phyloP scores from a whole-genome alignment of 805 yeast genomes.

The Jamesozyma piceae region DNA sequence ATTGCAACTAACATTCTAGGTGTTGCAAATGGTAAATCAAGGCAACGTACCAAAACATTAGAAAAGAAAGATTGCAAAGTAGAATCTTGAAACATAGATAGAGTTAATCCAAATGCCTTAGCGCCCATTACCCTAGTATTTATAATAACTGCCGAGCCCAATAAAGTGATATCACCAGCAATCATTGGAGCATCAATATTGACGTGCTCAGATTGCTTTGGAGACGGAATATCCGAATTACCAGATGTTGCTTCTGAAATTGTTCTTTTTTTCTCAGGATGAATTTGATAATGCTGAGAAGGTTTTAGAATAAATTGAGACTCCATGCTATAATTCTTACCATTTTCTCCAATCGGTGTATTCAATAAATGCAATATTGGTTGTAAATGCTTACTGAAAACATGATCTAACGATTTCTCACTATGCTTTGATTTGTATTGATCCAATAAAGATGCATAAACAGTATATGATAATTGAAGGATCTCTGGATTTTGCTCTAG shows the following conservation, averaged over 20 bases:
- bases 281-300: constrained; percentile 36
- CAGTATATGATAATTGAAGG: constrained; percentile 48
- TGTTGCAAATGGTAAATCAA: constrained; percentile 63
- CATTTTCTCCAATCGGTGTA: constrained; percentile 92
- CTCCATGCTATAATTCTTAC: constrained; percentile 81
- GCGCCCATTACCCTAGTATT: constrained; percentile 72
- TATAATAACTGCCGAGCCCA: constrained; percentile 66
- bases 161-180: constrained; percentile 80
- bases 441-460: constrained; percentile 47
- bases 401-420: constrained; percentile 39
- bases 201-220: constrained; percentile 49
- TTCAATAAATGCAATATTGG: constrained; percentile 60
- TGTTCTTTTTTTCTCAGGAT: constrained; percentile 27
- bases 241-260: constrained; percentile 19
- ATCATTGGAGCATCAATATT: constrained; percentile 91
- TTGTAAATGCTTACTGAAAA: constrained; percentile 47
- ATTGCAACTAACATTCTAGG: constrained; percentile 66
- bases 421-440: constrained; percentile 34
- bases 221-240: constrained; percentile 37
- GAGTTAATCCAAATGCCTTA: constrained; percentile 58
- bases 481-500: constrained; percentile 82
- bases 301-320: constrained; percentile 67
- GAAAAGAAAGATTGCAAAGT: constrained; percentile 34
- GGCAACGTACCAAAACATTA: constrained; percentile 32
- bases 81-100: constrained; percentile 41